A percentile compares a stretch with the other conserved stretches of the same genome.
Evolutionary conservation across 371 early-diverging fungal genomes (phyloP).

Genomic region (Syncephalastrum racemosum): DNA sequence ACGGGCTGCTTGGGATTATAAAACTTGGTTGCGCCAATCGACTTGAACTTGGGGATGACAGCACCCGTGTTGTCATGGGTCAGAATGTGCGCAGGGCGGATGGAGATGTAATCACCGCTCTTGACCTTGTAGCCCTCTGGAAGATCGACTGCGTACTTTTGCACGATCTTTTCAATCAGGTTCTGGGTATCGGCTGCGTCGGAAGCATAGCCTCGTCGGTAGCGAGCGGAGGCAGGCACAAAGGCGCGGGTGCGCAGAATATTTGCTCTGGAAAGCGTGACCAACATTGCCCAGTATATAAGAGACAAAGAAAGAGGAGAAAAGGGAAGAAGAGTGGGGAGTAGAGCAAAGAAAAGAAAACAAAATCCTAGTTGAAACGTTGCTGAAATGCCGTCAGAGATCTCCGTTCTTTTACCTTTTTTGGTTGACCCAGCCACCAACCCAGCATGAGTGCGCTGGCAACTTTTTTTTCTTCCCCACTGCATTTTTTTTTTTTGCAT

Average conservation of each 20-base stretch:
- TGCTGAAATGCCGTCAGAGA: too few relatives aligned
- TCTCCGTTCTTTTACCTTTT: too few relatives aligned
- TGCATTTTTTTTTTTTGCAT: conserved; percentile 16
- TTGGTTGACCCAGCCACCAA: too few relatives aligned
- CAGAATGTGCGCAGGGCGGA: conserved; percentile 87
- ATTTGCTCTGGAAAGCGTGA: conserved; percentile 16
- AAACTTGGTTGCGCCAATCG: conserved; percentile 85
- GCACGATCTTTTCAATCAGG: conserved; percentile 91
- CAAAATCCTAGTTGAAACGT: too few relatives aligned
- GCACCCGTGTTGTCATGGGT: conserved; percentile 98
- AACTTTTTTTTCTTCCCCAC: neutral
- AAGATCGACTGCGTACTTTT: conserved; percentile 80
- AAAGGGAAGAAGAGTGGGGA: too few relatives aligned
- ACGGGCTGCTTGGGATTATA: conserved; percentile 83
- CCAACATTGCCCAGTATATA: conserved; percentile 10
- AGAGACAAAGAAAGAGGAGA: too few relatives aligned
- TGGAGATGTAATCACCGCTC: conserved; percentile 91
- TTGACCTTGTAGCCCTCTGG: conserved; percentile 66
- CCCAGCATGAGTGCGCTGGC: too few relatives aligned
- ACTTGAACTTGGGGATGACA: conserved; percentile 89
- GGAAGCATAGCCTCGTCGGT: conserved; percentile 19
- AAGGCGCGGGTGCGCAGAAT: conserved; percentile 9
- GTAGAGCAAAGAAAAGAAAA: too few relatives aligned
- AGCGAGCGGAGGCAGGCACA: conserved; percentile 2
- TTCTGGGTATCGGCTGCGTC: conserved; percentile 66